Percentiles rank a stretch among this genome's conserved stretches.
phyloP scores from a whole-genome alignment of 441 rosid species.

The Mallotus repandus region DNA sequence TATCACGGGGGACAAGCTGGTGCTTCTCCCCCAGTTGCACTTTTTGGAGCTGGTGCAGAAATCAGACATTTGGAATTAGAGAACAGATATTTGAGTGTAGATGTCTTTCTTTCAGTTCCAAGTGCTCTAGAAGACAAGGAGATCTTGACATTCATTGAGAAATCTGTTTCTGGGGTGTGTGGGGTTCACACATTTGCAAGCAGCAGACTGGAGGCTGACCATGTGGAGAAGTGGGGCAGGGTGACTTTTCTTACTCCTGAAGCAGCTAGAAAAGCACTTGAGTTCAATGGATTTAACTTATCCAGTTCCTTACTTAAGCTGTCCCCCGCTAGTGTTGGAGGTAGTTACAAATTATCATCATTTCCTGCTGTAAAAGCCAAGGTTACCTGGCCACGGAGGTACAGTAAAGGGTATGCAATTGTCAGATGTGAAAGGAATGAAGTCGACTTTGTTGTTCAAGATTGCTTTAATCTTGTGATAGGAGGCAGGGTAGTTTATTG shows the following conservation, averaged over 20 bases:
- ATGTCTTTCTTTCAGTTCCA: constrained; percentile 51
- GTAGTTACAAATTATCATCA: constrained; percentile 15
- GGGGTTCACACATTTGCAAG: constrained; percentile 45
- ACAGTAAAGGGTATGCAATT: constrained; percentile 28
- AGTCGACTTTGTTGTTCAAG: constrained; percentile 18
- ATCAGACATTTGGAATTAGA: constrained; percentile 87
- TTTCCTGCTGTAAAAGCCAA: constrained; percentile 28
- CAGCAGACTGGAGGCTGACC: constrained; percentile 37
- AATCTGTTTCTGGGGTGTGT: constrained; percentile 53
- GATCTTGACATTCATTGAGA: constrained; percentile 64
- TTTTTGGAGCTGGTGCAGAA: constrained; percentile 91
- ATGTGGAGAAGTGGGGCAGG: constrained; percentile 27
- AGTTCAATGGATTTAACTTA: constrained; percentile 13
- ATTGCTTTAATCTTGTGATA: constrained; percentile 21
- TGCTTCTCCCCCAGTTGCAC: constrained; percentile 53
- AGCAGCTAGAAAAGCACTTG: constrained; percentile 24
- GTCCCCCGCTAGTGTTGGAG: constrained; percentile 14
- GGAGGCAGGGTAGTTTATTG: constrained; percentile 20
- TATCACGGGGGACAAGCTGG: constrained; percentile 49
- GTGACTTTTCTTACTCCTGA: constrained; percentile 29
- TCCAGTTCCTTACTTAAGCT: constrained; percentile 21
- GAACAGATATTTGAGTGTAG: constrained; percentile 66
- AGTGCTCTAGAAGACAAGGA: constrained; percentile 60
- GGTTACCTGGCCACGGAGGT: constrained; percentile 31
- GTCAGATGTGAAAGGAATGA: constrained; percentile 25